These are phyloP conservation scores for Cercospora sp. DNA, from an alignment of 2,329 filamentous ascomycete genomes.

Conservation along the genomic window DNA sequence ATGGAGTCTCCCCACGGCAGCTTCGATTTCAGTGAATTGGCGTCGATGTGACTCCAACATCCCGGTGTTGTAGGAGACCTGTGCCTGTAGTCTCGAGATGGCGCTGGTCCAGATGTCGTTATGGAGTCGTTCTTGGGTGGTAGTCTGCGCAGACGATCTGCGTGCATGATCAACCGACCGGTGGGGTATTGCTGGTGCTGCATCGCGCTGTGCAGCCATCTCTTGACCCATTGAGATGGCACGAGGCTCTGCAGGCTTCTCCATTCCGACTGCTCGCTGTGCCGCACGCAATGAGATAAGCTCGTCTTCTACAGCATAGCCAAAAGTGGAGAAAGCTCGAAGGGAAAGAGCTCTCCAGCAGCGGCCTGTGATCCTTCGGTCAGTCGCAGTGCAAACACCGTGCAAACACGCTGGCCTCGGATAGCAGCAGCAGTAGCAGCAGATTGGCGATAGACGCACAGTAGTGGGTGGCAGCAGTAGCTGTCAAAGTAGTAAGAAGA, in stretches of 20 bases:
- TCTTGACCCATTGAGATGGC: constrained; percentile 27
- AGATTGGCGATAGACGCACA: background rate
- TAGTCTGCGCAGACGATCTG: constrained; percentile 13
- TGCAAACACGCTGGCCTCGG: background rate
- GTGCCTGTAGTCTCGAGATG: constrained; percentile 49
- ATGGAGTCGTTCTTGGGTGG: constrained; percentile 20
- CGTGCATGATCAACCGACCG: constrained; percentile 21
- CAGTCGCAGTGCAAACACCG: background rate
- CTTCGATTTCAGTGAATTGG: constrained; percentile 46
- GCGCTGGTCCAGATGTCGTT: constrained; percentile 42
- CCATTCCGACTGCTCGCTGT: constrained; percentile 21
- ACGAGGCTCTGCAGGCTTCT: constrained; percentile 24
- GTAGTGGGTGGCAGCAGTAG: background rate
- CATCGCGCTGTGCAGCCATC: constrained; percentile 28
- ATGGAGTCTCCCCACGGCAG: constrained; percentile 43
- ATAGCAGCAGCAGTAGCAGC: background rate
- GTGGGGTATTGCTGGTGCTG: constrained; percentile 17
- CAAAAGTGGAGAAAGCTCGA: background rate
- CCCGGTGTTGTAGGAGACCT: constrained; percentile 49
- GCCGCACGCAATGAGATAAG: background rate
- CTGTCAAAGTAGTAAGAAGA: background rate
- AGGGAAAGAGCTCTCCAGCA: background rate
- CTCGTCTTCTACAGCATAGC: constrained; percentile 4
- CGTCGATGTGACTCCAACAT: constrained; percentile 44
- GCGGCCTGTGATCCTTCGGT: background rate